Evolutionary conservation across 345 rosid species (phyloP), one percentile per base, ranked within the genome.

Genomic region (Pugionium dolabratum): DNA sequence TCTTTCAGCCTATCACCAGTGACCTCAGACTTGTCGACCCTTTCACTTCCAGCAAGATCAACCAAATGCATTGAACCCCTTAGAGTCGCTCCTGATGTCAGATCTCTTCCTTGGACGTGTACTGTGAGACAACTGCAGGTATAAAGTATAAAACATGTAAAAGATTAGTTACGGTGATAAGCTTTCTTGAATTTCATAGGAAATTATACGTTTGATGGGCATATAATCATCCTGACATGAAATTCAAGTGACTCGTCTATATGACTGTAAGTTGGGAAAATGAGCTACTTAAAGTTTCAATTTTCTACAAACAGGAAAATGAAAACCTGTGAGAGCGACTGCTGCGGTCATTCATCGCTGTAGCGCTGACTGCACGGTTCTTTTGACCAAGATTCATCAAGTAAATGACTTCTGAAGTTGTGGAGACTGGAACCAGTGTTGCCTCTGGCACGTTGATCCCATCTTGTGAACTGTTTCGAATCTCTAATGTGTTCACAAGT

Each of bases 401-500:
- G 37, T 81, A 51, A 69, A 94, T 78, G 55, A 94, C 99, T 55
- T 90, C 99, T 40, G 80, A 75, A 54, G 99, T 86, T 68, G 89
- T 81, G 47, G 96, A 83, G 8, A 94, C 99, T 0, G 81, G 85
- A 26, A 94, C 84, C 62, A 94, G 71, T 63, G 75, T 86, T 33
- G 97, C 99, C 30, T 94, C 99, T 59, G 97, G 99, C 48, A 94
- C 97, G 70, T 86, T 94, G 49, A 94, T 78, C 44, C 97, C 95
- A 61, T 87, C 88, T 54, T 79, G 91, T 54, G 96, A 77, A 68
- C 90, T 88, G 85, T 90, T 94, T 40, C 96, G 85, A n/a, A 94
- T 94, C 76, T 94, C 99, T 80, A 94, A 79, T 67, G 94, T 89
- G 59, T 75, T 71, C 30, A 79, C 68, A 65, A 68, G 87, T 81